phyloP scores from a whole-genome alignment of 768 basidiomycete species.

The Favolaschia claudopus region DNA sequence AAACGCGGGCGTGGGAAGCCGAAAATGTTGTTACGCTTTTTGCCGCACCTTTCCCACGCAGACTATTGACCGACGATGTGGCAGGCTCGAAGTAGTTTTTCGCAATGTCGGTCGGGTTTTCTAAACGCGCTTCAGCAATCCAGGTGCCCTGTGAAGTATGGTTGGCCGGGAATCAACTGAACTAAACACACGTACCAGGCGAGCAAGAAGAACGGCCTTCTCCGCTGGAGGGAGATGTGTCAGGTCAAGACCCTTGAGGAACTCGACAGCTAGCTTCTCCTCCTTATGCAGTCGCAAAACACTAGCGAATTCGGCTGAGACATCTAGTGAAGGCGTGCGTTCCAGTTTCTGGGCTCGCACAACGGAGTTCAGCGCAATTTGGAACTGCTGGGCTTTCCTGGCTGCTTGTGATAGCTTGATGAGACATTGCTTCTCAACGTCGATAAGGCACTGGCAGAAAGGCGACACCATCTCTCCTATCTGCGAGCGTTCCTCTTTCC shows the following conservation, averaged over 20 bases:
- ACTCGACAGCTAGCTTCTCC: conserved; percentile 81
- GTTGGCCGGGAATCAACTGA: background rate
- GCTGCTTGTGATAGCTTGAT: conserved; percentile 77
- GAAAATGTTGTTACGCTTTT: conserved; percentile 15
- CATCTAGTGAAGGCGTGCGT: conserved; percentile 49
- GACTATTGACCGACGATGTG: conserved; percentile 39
- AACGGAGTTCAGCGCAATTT: conserved; percentile 88
- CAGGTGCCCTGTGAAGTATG: conserved; percentile 98
- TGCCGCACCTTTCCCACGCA: conserved; percentile 9
- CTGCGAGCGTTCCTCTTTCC: conserved; percentile 76
- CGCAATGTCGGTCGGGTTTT: conserved; percentile 77
- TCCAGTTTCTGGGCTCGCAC: conserved; percentile 76
- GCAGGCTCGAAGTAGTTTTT: conserved; percentile 76
- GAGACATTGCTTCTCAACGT: conserved; percentile 75
- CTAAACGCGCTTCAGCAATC: conserved; percentile 86
- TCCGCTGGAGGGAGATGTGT: conserved; percentile 24
- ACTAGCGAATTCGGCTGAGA: conserved; percentile 84
- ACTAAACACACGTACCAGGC: conserved; percentile 57
- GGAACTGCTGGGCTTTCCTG: conserved; percentile 68
- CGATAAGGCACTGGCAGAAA: conserved; percentile 55
- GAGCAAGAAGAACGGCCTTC: conserved; percentile 61
- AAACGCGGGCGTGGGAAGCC: conserved; percentile 64
- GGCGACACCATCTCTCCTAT: conserved; percentile 75
- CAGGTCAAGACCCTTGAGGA: conserved; percentile 55
- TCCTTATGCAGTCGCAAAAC: conserved; percentile 92